Evolutionary conservation across 2,329 filamentous ascomycete species (phyloP).

Genomic region (Gyromitra esculenta): DNA sequence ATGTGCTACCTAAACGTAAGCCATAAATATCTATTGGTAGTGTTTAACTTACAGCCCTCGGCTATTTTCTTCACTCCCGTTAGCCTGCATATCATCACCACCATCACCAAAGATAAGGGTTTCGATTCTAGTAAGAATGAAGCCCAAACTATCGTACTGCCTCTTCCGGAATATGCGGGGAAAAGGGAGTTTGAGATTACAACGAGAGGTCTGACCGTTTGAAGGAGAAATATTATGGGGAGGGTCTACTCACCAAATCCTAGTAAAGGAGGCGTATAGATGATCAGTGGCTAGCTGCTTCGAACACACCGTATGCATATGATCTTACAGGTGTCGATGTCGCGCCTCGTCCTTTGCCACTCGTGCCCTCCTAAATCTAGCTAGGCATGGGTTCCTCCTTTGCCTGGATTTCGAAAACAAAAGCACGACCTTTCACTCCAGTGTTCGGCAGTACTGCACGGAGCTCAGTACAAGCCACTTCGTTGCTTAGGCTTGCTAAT

Average conservation of each 20-base stretch:
- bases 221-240: background rate
- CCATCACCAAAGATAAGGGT: background rate
- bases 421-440: too few relatives aligned
- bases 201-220: background rate
- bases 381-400: too few relatives aligned
- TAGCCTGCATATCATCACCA: constrained; percentile 7
- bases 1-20: background rate
- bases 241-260: background rate
- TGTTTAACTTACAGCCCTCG: background rate
- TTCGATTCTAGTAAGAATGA: background rate
- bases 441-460: too few relatives aligned
- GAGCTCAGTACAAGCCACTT: background rate
- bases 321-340: too few relatives aligned
- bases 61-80: constrained; percentile 10
- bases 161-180: background rate
- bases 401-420: too few relatives aligned
- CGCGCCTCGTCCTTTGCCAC: too few relatives aligned
- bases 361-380: too few relatives aligned
- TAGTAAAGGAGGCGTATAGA: too few relatives aligned
- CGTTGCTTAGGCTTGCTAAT: background rate
- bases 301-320: too few relatives aligned
- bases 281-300: too few relatives aligned
- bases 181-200: background rate
- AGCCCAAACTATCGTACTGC: background rate
- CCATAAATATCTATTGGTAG: background rate